These are phyloP conservation scores for Paragyromitra xinjiangensis DNA, from an alignment of 495 filamentous ascomycete species.

Conservation along the genomic window DNA sequence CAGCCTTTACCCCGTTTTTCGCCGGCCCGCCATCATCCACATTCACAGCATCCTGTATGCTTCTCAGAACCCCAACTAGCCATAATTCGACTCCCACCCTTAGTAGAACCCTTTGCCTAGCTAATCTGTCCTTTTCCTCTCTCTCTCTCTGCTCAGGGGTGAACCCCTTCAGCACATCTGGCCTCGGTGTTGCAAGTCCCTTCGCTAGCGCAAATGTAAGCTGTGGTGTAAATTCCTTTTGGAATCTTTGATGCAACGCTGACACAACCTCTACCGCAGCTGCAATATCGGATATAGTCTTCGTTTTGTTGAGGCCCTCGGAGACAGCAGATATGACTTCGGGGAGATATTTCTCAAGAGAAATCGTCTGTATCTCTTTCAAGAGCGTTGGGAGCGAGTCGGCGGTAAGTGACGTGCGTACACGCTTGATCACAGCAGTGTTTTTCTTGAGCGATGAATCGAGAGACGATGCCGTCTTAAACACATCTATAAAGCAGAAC, in stretches of 20 bases:
- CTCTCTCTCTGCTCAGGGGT: conserved; percentile 84
- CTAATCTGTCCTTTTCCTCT: conserved; percentile 92
- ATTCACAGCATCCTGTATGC: conserved; percentile 84
- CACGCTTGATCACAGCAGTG: conserved; percentile 96
- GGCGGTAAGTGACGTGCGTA: conserved; percentile 86
- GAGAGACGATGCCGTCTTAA: conserved; percentile 78
- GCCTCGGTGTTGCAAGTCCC: conserved; percentile 91
- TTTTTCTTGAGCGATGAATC: conserved; percentile 99
- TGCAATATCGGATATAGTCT: conserved; percentile 86
- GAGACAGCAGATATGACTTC: conserved; percentile 98
- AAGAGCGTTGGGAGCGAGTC: conserved; percentile 82
- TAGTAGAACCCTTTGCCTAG: conserved; percentile 84
- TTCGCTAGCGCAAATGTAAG: conserved; percentile 93
- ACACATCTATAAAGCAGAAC: conserved; percentile 70
- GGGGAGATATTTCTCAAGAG: conserved; percentile 95
- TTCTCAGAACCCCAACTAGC: conserved; percentile 87
- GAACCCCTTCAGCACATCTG: conserved; percentile 79
- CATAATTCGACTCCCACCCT: conserved; percentile 94
- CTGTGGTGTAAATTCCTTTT: conserved; percentile 86
- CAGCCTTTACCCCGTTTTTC: conserved; percentile 66
- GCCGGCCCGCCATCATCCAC: conserved; percentile 74
- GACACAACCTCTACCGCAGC: conserved; percentile 92
- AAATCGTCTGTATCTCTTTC: conserved; percentile 89
- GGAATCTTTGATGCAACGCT: conserved; percentile 94
- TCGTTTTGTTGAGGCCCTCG: conserved; percentile 91